A percentile compares a stretch with the other conserved stretches of the same genome.
phyloP scores from a whole-genome alignment of 2,329 filamentous ascomycete genomes.

The Tolypocladium ovalisporum region DNA sequence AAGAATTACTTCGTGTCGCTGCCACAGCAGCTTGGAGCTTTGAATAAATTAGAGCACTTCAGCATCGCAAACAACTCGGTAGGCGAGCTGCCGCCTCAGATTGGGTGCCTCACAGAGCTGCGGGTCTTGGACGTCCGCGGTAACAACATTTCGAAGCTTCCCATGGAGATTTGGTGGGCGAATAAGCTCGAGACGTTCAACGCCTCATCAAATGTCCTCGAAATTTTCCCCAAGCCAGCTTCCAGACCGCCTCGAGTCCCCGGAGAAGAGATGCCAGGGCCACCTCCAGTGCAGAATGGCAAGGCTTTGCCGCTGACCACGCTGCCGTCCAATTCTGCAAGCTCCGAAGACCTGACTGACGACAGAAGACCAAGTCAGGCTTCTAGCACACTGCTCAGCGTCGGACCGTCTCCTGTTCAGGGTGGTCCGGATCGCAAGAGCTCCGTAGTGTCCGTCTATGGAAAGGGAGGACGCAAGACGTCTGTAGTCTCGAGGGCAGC shows the following conservation, averaged over 20 bases:
- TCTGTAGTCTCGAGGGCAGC: slow-evolving; percentile 64
- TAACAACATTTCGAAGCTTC: slow-evolving; percentile 84
- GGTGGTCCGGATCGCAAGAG: slow-evolving; percentile 58
- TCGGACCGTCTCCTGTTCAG: slow-evolving; percentile 60
- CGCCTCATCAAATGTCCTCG: slow-evolving; percentile 86
- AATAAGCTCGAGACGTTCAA: slow-evolving; percentile 85
- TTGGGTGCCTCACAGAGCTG: slow-evolving; percentile 78
- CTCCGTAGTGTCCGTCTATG: slow-evolving; percentile 72
- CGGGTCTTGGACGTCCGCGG: slow-evolving; percentile 79
- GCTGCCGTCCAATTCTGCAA: slow-evolving; percentile 48
- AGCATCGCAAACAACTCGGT: slow-evolving; percentile 90
- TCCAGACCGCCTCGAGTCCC: slow-evolving; percentile 56
- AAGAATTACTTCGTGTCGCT: slow-evolving; percentile 93
- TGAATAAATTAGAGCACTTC: slow-evolving; percentile 77
- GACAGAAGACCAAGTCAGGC: slow-evolving; percentile 73
- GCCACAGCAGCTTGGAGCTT: slow-evolving; percentile 71
- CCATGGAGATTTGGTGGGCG: slow-evolving; percentile 93
- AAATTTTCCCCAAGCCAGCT: slow-evolving; percentile 79
- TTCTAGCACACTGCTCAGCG: slow-evolving; percentile 64
- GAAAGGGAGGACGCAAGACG: slow-evolving; percentile 71
- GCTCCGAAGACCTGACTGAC: slow-evolving; percentile 65
- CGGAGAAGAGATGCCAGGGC: slow-evolving; percentile 31
- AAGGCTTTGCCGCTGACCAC: slow-evolving; percentile 28
- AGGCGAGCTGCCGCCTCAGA: slow-evolving; percentile 71
- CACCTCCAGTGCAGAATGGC: slow-evolving; percentile 24